Evolutionary conservation across 179 eudicot genomes (phyloP), one percentile per base, ranked within the genome.

Genomic region (Actinidia arguta): DNA sequence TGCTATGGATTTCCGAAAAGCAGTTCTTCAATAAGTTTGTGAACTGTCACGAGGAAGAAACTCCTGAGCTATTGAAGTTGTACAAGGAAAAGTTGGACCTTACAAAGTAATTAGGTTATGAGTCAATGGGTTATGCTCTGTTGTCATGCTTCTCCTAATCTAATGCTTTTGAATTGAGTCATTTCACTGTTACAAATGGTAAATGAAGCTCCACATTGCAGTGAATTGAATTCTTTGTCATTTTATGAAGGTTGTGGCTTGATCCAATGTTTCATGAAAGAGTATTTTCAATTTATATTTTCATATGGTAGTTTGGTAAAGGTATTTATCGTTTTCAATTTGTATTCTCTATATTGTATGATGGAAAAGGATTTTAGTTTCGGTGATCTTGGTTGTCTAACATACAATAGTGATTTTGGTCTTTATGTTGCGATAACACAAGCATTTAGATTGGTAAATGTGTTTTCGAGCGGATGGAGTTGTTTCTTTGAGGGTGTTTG

Each of bases 21-120:
- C 7, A 0, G 1, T 59, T 77, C 55, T 14, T 77, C 44, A 31
- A 61, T 12, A 77, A 8, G 22, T 18, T 44, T 46, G 6, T 24
- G 68, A 24, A 22, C 0, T 4, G 12, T 12, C 25, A 44, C 24
- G 20, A 62, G 16, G 54, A 58, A 59, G 68, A 58, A 75, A 50
- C 78, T 76, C 79, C 79, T 5, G 54, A 58, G 46, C 71, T 66
- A 13, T 20, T 31, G 44, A 31, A 31, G 17, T 31, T 66, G 71
- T 66, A 66, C 2, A 66, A 27, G 71, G 71, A 27, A 66, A 66
- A 66, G 46, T 11, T 66, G 18, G 68, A 63, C 10, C 42, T 48
- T 69, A 24, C 73, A 36, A 67, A 31, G 48, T 68, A 68, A 13
- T 68, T 68, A 14, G 73, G 25, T 16, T 16, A 17, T 42, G 73